Conservation (phyloP, 2,329 filamentous ascomycete species). For the Blastomyces emzantsi region DNA sequence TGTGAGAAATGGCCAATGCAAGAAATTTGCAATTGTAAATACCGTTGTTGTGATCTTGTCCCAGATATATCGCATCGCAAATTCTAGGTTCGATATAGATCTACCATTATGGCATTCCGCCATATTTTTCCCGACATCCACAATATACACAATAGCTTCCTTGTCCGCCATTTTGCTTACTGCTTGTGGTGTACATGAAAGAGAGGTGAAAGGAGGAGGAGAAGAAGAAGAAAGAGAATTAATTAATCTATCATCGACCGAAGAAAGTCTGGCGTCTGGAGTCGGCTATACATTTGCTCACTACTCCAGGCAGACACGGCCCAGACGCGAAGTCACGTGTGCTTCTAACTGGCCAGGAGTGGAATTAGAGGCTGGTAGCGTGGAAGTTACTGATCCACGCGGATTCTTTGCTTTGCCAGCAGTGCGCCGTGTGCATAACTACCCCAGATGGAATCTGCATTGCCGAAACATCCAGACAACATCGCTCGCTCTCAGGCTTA, state of each 20-base stretch:
- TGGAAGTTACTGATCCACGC: not conserved
- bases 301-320: conserved; percentile 32
- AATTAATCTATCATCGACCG: conserved; percentile 6
- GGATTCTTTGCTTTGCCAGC: not conserved
- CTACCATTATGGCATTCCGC: conserved; percentile 61
- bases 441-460: not conserved
- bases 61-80: conserved; percentile 86
- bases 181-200: not conserved
- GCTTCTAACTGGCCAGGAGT: not conserved
- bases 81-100: conserved; percentile 72
- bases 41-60: conserved; percentile 77
- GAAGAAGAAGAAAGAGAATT: not conserved
- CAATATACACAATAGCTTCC: conserved; percentile 82
- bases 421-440: not conserved
- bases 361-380: conserved; percentile 3
- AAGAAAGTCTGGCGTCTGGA: not conserved
- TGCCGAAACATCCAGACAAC: not conserved
- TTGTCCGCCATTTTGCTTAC: conserved; percentile 68
- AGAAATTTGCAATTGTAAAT: conserved; percentile 11
- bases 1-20: not conserved
- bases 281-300: not conserved
- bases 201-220: conserved; percentile 5
- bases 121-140: conserved; percentile 87
- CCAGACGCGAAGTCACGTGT: conserved; percentile 33
- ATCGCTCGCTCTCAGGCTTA: not conserved